Conservation (phyloP, 495 filamentous ascomycete species). For the Neurospora sp. region DNA sequence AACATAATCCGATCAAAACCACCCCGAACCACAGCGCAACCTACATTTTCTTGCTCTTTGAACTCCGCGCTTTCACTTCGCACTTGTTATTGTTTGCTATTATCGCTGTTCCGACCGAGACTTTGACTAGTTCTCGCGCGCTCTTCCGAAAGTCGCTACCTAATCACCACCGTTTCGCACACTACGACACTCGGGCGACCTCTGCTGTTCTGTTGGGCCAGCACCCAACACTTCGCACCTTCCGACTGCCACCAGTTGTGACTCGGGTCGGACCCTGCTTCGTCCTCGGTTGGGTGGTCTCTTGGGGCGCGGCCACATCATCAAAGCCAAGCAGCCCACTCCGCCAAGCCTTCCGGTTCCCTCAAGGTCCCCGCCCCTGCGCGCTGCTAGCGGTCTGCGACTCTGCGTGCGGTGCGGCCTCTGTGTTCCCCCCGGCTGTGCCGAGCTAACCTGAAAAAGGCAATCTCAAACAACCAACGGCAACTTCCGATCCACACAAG, state of each 20-base stretch:
- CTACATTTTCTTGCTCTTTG: conserved; percentile 5
- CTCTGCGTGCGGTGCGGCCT: background rate
- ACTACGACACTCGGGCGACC: background rate
- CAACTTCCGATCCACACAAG: background rate
- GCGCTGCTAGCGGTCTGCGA: background rate
- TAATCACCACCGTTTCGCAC: conserved; percentile 5
- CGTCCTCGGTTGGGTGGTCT: conserved; percentile 9
- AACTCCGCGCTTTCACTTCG: conserved; percentile 20
- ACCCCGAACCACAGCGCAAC: conserved; percentile 15
- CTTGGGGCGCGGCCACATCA: conserved; percentile 20
- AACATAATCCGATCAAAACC: conserved; percentile 15
- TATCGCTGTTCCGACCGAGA: conserved; percentile 13
- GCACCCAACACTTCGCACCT: background rate
- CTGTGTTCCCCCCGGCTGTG: background rate
- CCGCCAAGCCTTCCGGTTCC: background rate
- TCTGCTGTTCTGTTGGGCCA: background rate
- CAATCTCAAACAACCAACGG: background rate
- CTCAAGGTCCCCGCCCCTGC: background rate
- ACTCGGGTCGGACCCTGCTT: conserved; percentile 12
- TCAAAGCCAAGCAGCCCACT: conserved; percentile 1
- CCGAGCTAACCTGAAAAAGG: background rate
- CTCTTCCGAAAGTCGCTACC: conserved; percentile 5
- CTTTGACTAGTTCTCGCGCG: conserved; percentile 32
- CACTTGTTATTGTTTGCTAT: conserved; percentile 7
- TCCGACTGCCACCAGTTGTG: conserved; percentile 13